Evolutionary conservation across 2,329 filamentous ascomycete species (phyloP).

Genomic region (Tolypocladium tundrense): DNA sequence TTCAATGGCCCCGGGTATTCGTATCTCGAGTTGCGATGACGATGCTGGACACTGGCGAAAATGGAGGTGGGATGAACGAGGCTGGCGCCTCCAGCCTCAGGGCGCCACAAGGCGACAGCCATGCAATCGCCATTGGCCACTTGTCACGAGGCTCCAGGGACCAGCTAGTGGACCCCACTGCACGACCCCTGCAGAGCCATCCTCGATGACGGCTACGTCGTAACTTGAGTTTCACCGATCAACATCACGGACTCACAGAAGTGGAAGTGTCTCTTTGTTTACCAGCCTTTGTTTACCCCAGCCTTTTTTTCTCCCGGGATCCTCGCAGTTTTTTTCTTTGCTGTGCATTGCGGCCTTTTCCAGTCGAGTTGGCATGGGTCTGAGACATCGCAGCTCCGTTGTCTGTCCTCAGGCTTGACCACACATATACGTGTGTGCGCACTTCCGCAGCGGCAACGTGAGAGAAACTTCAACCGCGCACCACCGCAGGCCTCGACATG

Average conservation of each 20-base stretch:
- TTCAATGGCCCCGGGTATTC: not conserved
- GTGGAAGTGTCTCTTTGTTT: not conserved
- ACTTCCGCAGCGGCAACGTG: not conserved
- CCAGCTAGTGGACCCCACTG: not conserved
- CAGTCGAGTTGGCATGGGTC: not conserved
- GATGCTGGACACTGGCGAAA: not conserved
- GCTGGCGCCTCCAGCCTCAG: constrained; percentile 1
- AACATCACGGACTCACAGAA: not conserved
- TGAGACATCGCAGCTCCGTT: not conserved
- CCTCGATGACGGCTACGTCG: not conserved
- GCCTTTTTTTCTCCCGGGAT: too few relatives aligned
- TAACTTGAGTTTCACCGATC: not conserved
- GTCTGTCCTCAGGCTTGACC: not conserved
- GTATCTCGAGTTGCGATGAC: not conserved
- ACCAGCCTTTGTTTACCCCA: not conserved
- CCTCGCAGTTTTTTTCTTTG: fast-evolving
- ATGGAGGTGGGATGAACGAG: constrained; percentile 1
- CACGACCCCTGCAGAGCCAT: not conserved
- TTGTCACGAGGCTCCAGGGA: not conserved
- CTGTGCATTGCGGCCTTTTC: not conserved
- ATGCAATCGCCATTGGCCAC: not conserved
- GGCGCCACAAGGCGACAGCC: not conserved
- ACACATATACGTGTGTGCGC: not conserved
- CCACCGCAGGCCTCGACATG: constrained; percentile 1
- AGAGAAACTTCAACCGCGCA: not conserved